Evolutionary conservation across 257 asterid genomes (phyloP).

Genomic region (Asclepias syriaca): DNA sequence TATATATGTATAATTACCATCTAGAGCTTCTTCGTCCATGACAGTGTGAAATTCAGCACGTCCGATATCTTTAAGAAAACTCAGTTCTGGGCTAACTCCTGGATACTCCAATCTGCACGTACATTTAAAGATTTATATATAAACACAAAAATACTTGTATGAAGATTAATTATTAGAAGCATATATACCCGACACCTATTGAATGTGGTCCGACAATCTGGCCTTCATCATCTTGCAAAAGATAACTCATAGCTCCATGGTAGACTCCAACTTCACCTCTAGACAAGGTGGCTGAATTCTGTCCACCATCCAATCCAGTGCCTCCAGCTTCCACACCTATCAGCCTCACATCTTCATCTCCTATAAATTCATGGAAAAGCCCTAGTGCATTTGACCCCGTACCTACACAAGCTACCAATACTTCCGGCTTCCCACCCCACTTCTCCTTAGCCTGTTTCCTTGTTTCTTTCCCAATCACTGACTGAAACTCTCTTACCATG

Average conservation of each 20-base stretch:
- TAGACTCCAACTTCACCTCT: constrained; percentile 69
- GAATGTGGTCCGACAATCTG: constrained; percentile 59
- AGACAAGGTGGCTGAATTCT: constrained; percentile 52
- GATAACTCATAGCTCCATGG: constrained; percentile 71
- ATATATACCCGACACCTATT: constrained; percentile 70
- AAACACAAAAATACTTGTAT: too few species aligned
- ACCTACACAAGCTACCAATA: constrained; percentile 67
- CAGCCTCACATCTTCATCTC: constrained; percentile 56
- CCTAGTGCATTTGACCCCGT: constrained; percentile 79
- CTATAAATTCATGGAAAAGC: constrained; percentile 62
- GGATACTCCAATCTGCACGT: constrained; percentile 65
- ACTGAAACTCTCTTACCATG: constrained; percentile 69
- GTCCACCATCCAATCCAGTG: constrained; percentile 44
- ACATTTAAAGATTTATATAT: too few species aligned
- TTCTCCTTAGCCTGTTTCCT: constrained; percentile 54
- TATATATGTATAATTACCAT: constrained; percentile 30
- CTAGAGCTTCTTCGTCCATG: constrained; percentile 64
- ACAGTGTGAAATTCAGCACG: constrained; percentile 54
- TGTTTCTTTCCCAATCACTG: constrained; percentile 71
- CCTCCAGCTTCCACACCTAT: constrained; percentile 79
- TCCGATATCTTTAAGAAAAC: constrained; percentile 63
- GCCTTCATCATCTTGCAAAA: constrained; percentile 70
- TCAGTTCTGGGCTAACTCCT: constrained; percentile 69
- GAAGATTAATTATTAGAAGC: too few species aligned
- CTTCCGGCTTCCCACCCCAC: constrained; percentile 79